Percentiles rank a stretch among this genome's conserved stretches.
Conservation (phyloP, 352 stramenopile species). For the Achlya hypogyna region DNA sequence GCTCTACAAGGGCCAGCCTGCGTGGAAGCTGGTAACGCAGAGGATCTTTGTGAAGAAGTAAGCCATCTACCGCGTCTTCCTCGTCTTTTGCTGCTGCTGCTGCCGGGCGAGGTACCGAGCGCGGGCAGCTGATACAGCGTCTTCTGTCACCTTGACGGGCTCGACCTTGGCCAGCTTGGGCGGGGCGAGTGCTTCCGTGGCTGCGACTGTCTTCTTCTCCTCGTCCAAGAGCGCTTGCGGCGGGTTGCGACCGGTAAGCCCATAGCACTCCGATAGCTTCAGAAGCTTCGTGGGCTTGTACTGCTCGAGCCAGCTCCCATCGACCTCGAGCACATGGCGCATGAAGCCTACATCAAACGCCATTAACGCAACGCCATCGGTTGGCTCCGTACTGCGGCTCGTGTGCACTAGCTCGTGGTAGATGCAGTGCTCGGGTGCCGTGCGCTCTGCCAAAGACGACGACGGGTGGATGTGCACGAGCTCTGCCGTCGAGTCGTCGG, state of each 20-base stretch:
- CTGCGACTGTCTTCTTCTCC: not conserved
- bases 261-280: conserved; percentile 46
- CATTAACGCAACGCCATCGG: not conserved
- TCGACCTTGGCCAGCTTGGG: not conserved
- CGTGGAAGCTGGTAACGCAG: conserved; percentile 14
- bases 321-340: conserved; percentile 40
- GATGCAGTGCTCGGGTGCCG: conserved; percentile 42
- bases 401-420: conserved; percentile 69
- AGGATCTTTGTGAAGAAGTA: conserved; percentile 19
- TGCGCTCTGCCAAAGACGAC: conserved; percentile 30
- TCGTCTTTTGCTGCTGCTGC: conserved; percentile 2
- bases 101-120: conserved; percentile 25
- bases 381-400: conserved; percentile 30
- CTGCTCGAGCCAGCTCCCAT: conserved; percentile 40
- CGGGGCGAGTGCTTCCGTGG: not conserved
- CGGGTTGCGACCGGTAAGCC: conserved; percentile 21
- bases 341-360: conserved; percentile 40
- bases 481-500: conserved; percentile 22
- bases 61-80: not conserved
- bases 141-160: conserved; percentile 6
- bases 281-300: conserved; percentile 30
- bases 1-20: conserved; percentile 6
- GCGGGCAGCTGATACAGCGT: conserved; percentile 19
- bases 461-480: conserved; percentile 64
- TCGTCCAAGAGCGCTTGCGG: not conserved